Base-by-base conservation (phyloP, 2,329 filamentous ascomycete genomes). In the Verticillium zaregamsianum region DNA sequence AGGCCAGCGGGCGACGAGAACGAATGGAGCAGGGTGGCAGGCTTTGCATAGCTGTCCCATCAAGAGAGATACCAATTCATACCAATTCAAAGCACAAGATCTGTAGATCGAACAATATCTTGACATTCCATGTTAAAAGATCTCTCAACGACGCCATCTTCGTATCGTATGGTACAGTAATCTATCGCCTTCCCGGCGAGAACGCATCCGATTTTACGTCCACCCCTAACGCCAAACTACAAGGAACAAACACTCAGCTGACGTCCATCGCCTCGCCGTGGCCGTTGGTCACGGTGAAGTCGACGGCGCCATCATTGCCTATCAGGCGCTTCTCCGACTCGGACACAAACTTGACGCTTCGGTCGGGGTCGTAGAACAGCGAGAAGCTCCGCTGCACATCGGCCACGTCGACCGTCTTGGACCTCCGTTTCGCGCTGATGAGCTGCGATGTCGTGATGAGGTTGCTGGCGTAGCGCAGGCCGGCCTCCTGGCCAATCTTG, bases 401-500 rank as follows among this genome's bases (percentile, higher is more conserved):
- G 61, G 92, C 87, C 62, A 97, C 85, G 62, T 85, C 86, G 57
- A 99, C 91, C 71, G 94, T 89, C 76, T 91, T 92, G 17, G 90
- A 89, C 71, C 88, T 90, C 67, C 93, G 87, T 84, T 97, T 98
- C 70, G 91, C 88, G 65, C 87, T 88, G 58, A 98, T 84, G 55
- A 99, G 85, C 75, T 96, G 90, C 5, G 92, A 95, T 2, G 95
- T 97, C 25, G 91, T 96, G 77, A 99, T 97, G 61, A 99, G 88
- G 74, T 99, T 97, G 80, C 92, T 96, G n/a, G 93, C 94, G 74
- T 99, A 99, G 68, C 95, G 86, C 58, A 99, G 82, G 28, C 94
- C 94, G 1, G 93, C 89, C 76, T 99, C 95, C 71, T 93, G 86
- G 33, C 93, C 95, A 69, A 98, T 96, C 82, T 98, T 98, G 65